Conservation (phyloP, 1,284 basidiomycete species). For the Puccinia hordei region DNA sequence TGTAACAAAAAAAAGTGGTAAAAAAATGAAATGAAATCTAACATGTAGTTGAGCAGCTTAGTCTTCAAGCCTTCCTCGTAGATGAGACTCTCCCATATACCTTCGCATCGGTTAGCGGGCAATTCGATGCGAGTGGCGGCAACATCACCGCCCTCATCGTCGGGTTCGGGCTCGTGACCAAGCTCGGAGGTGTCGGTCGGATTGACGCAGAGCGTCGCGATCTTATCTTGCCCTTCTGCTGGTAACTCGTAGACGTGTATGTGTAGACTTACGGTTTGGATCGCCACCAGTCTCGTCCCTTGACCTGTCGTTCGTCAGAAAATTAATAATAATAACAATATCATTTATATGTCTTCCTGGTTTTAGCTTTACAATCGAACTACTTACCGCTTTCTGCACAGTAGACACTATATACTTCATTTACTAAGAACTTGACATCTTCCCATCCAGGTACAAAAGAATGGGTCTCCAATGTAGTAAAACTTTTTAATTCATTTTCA, state of each 20-base stretch:
- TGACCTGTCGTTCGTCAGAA: conserved; percentile 18
- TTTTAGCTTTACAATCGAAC: too few relatives aligned
- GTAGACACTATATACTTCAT: conserved; percentile 41
- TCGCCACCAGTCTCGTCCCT: conserved; percentile 1
- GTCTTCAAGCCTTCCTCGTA: conserved; percentile 49
- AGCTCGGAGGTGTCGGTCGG: conserved; percentile 63
- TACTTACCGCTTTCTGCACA: conserved; percentile 46
- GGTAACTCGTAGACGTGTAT: conserved; percentile 85
- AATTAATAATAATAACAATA: neutral
- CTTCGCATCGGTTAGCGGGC: conserved; percentile 61
- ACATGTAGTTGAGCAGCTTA: conserved; percentile 48
- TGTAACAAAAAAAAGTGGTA: neutral
- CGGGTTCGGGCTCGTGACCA: conserved; percentile 12
- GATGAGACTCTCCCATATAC: conserved; percentile 48
- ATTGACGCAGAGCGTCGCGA: conserved; percentile 76
- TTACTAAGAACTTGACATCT: conserved; percentile 35
- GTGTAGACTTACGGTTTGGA: conserved; percentile 29
- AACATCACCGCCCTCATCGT: conserved; percentile 34
- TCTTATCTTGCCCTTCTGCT: conserved; percentile 58
- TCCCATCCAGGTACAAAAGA: conserved; percentile 37
- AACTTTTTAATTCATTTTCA: conserved; percentile 62
- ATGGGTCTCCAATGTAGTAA: conserved; percentile 59
- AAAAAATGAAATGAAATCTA: neutral
- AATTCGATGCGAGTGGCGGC: conserved; percentile 82
- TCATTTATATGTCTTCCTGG: neutral